Base-by-base conservation (phyloP, 768 basidiomycete genomes). In the Dacryopinax spathularia region DNA sequence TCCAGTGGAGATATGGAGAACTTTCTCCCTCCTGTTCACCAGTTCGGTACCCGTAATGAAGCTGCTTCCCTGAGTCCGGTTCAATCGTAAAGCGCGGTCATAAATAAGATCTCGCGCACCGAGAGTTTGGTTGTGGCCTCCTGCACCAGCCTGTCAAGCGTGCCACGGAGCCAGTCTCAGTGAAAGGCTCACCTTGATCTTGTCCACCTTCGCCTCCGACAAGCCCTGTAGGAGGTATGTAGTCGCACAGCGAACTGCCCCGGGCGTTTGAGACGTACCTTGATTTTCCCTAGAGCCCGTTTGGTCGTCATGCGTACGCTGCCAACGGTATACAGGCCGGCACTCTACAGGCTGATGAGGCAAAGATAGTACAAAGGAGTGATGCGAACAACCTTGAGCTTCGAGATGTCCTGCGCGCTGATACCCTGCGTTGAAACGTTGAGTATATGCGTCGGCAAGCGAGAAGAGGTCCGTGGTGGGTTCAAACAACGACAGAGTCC, bases 161-260 rank as follows among this genome's bases (percentile, higher is more conserved):
- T 64, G 90, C 92, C 64, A 89, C 76, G 60, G 83, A 9, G 91
- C 91, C 6, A 89, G 89, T 78, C 96, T 93, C 90, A 94, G 44
- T 62, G 34, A 61, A 20, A 64, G 36, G 63, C 71, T 39, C 63
- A 82, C 91, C 78, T 95, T 95, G 69, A 97, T 89, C 73, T 98
- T 98, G 71, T 98, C 94, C 1, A 98, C 92, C 73, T 98, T 98
- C 0, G 94, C 89, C 69, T 96, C 94, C 2, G 93, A 93, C 81
- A 95, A 86, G 41, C 94, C 94, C 91, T 94, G 63, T 10, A 7
- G n/a, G 10, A 41, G 13, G 25, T 27, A 20, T 16, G 5, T 27
- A 43, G 43, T 33, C 13, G 2, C 29, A 35, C 36, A 36, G 36
- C 18, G 7, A 33, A 25, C 36, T 34, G 33, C 31, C 18, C 7